phyloP scores from a whole-genome alignment of 306 rosid genomes.

The Dicorynia guianensis region DNA sequence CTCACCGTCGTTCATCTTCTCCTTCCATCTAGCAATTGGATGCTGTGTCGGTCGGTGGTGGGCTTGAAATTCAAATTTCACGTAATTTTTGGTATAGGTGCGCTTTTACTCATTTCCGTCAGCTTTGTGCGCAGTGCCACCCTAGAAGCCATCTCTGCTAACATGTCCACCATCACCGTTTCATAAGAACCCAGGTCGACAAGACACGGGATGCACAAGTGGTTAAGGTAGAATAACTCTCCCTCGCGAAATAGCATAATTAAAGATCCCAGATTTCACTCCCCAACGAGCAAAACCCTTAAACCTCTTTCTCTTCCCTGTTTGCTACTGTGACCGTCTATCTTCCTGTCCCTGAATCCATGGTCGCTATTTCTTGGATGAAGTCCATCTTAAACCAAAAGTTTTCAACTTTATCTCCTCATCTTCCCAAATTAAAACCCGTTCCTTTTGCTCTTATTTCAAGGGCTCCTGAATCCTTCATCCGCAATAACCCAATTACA shows the following conservation, averaged over 20 bases:
- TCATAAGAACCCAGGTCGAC: too few species aligned
- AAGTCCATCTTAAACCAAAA: slow-evolving; percentile 61
- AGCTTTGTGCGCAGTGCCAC: too few species aligned
- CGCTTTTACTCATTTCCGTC: too few species aligned
- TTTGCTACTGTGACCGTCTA: background rate
- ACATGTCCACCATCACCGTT: too few species aligned
- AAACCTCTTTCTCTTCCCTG: slow-evolving; percentile 43
- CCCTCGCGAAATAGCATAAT: background rate
- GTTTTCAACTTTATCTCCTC: slow-evolving; percentile 52
- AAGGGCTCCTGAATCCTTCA: slow-evolving; percentile 37
- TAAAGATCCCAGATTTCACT: slow-evolving; percentile 3
- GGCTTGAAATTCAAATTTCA: too few species aligned
- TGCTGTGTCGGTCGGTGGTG: too few species aligned
- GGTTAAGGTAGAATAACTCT: too few species aligned
- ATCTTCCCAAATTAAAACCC: slow-evolving; percentile 46
- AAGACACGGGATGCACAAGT: too few species aligned
- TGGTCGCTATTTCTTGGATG: slow-evolving; percentile 57
- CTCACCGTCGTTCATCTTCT: too few species aligned
- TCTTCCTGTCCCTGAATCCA: slow-evolving; percentile 4
- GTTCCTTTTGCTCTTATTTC: slow-evolving; percentile 50
- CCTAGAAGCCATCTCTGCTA: too few species aligned
- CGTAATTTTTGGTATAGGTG: too few species aligned
- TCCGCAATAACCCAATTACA: slow-evolving; percentile 26
- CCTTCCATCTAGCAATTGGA: too few species aligned
- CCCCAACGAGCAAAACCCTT: slow-evolving; percentile 46